Conservation (phyloP, 2,329 filamentous ascomycete genomes). For the Fusarium hainanense region DNA sequence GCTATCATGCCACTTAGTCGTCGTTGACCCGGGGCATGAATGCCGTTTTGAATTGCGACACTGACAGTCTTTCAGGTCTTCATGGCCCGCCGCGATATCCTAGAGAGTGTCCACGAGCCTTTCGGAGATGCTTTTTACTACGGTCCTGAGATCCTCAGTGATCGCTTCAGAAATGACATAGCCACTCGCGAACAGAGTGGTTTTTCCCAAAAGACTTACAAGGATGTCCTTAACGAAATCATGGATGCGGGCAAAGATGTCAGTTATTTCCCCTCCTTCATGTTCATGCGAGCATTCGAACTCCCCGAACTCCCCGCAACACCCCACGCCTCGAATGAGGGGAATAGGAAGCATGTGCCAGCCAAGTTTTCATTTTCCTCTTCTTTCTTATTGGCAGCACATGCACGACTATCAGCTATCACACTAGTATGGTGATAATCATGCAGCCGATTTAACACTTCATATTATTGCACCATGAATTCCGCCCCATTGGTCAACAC, state of each 20-base stretch:
- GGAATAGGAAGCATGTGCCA: conserved; percentile 10
- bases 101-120: conserved; percentile 91
- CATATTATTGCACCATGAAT: conserved; percentile 8
- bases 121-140: conserved; percentile 98
- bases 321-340: conserved; percentile 28
- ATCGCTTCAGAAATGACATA: conserved; percentile 79
- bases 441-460: conserved; percentile 6
- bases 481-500: background rate
- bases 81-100: conserved; percentile 87
- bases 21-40: background rate
- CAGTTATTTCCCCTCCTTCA: conserved; percentile 47
- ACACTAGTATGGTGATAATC: background rate
- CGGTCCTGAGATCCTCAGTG: conserved; percentile 86
- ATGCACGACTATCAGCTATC: background rate
- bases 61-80: conserved; percentile 74
- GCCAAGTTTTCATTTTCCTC: conserved; percentile 5
- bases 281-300: conserved; percentile 28
- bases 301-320: conserved; percentile 36
- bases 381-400: background rate
- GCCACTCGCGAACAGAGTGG: conserved; percentile 68
- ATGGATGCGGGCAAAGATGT: conserved; percentile 80
- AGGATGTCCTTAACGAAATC: conserved; percentile 80
- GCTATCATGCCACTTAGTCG: background rate
- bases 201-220: conserved; percentile 76
- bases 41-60: background rate